Evolutionary conservation across 306 rosid genomes (phyloP).

Genomic region (Aeschynomene evenia): DNA sequence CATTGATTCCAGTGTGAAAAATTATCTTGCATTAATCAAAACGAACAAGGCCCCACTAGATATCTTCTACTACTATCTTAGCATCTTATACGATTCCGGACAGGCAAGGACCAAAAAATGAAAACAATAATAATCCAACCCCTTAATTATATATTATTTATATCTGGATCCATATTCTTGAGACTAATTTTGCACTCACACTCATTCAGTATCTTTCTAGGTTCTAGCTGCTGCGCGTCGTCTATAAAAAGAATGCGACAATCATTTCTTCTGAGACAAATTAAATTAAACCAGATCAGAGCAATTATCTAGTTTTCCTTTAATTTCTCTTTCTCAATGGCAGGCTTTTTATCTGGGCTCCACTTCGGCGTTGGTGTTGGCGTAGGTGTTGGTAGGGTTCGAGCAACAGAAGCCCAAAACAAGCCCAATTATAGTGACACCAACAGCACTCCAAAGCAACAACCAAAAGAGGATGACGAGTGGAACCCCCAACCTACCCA

Average conservation of each 20-base stretch:
- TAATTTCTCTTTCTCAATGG: slow-evolving; percentile 25
- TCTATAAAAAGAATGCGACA: slow-evolving; percentile 29
- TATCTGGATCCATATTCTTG: slow-evolving; percentile 14
- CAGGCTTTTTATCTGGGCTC: slow-evolving; percentile 36
- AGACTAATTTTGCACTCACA: slow-evolving; percentile 18
- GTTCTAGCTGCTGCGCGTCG: too few species aligned
- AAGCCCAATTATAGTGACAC: neutral
- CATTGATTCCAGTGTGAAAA: too few species aligned
- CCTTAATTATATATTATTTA: too few species aligned
- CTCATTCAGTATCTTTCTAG: neutral
- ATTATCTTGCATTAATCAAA: neutral
- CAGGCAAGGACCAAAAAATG: neutral
- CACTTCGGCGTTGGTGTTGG: neutral
- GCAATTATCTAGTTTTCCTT: neutral
- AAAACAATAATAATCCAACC: neutral
- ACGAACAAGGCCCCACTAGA: neutral
- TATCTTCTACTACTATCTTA: neutral
- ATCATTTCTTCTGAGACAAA: neutral
- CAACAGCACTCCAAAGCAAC: neutral
- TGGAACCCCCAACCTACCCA: neutral
- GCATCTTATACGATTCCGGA: neutral
- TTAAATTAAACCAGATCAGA: too few species aligned
- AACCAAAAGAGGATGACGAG: neutral
- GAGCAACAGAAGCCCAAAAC: neutral
- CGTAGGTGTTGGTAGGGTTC: neutral